Percentiles rank a stretch among this genome's conserved stretches.
These are phyloP conservation scores for Tetracladium setigerum DNA, from an alignment of 495 filamentous ascomycete species.

Conservation along the genomic window DNA sequence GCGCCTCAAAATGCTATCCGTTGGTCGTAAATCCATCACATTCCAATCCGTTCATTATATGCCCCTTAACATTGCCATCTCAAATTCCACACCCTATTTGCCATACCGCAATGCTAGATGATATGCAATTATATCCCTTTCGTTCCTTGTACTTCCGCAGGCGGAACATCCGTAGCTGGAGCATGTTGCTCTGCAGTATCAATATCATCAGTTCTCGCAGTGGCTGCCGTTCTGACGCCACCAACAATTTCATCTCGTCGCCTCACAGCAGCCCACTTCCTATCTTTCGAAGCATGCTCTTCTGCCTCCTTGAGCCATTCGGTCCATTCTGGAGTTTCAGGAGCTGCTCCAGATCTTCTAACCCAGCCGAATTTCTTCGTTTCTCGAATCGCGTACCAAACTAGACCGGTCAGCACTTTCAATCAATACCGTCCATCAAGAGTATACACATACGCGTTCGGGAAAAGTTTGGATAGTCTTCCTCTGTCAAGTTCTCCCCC, in stretches of 20 bases:
- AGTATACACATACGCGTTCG: too few species aligned
- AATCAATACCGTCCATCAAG: too few species aligned
- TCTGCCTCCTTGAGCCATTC: conserved; percentile 44
- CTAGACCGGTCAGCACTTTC: too few species aligned
- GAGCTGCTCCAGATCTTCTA: conserved; percentile 36
- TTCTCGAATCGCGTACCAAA: conserved; percentile 50
- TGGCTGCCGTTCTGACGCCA: too few species aligned
- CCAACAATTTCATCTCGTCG: conserved; percentile 11
- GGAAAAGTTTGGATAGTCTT: conserved; percentile 37
- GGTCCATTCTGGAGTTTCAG: conserved; percentile 41
- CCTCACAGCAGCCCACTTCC: conserved; percentile 39
- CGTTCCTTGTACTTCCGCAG: too few species aligned
- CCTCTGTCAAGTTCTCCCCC: conserved; percentile 20
- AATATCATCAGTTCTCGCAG: neutral
- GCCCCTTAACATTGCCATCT: too few species aligned
- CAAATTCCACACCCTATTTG: too few species aligned
- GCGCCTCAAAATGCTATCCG: too few species aligned
- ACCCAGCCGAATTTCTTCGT: conserved; percentile 43
- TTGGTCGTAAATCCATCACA: too few species aligned
- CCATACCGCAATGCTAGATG: too few species aligned
- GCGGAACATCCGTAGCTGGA: conserved; percentile 13
- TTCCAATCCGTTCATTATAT: too few species aligned
- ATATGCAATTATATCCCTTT: too few species aligned
- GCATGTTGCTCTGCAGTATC: conserved; percentile 16
- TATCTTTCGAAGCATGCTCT: conserved; percentile 21